A percentile compares a stretch with the other conserved stretches of the same genome.
phyloP scores from a whole-genome alignment of 2,329 filamentous ascomycete genomes.

The Ceratocystis cubensis region DNA sequence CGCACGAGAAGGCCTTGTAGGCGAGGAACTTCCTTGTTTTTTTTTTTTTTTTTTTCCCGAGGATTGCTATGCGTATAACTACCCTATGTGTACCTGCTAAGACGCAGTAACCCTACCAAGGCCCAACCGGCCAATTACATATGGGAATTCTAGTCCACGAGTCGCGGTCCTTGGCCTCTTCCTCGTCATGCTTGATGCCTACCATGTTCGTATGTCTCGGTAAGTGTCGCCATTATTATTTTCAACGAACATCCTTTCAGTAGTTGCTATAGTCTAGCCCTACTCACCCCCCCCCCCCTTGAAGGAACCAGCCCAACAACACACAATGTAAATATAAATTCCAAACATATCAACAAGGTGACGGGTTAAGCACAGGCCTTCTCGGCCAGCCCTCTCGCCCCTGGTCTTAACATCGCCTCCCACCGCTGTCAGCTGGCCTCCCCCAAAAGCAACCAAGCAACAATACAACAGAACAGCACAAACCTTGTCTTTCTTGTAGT shows the following conservation, averaged over 20 bases:
- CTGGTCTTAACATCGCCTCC: neutral
- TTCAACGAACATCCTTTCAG: neutral
- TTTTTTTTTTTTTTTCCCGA: too few species aligned
- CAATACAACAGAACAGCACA: neutral
- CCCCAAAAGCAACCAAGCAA: neutral
- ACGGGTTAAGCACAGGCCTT: neutral
- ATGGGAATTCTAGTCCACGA: too few species aligned
- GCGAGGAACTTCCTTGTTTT: too few species aligned
- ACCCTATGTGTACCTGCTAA: too few species aligned
- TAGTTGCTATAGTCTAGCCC: too few species aligned
- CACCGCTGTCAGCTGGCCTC: neutral
- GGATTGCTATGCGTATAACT: too few species aligned
- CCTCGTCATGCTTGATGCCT: neutral
- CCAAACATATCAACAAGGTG: neutral
- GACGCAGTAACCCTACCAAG: too few species aligned
- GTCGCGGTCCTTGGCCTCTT: neutral
- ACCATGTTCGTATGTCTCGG: neutral
- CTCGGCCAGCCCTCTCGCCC: neutral
- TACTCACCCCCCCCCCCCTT: too few species aligned
- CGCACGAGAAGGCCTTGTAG: too few species aligned
- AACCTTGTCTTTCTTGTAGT: neutral
- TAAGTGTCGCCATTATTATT: neutral
- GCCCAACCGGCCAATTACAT: too few species aligned
- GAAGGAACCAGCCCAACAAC: neutral
- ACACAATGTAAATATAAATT: neutral